Evolutionary conservation across 225 moss, liverwort and hornwort species (phyloP).

Genomic region (Rhytidiadelphus loreus): DNA sequence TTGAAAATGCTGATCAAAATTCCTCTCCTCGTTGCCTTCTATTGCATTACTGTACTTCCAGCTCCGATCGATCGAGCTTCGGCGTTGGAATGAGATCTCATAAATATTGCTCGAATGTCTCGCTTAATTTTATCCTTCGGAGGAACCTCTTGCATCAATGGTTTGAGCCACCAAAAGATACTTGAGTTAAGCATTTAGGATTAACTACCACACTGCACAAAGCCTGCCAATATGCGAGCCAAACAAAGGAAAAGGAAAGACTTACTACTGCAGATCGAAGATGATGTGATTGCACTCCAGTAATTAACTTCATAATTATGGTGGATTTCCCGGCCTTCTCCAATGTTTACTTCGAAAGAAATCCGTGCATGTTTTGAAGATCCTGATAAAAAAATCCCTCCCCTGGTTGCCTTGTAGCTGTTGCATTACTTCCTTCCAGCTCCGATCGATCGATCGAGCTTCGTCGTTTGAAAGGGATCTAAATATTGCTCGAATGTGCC

Average conservation of each 20-base stretch:
- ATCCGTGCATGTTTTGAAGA: not conserved
- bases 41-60: no score
- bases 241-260: not conserved
- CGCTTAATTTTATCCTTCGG: no score
- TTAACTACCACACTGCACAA: not conserved
- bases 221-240: not conserved
- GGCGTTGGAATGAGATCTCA: not conserved
- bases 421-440: no score
- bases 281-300: constrained; percentile 25
- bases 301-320: constrained; percentile 3
- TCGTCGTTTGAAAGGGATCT: not conserved
- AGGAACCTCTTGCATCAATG: no score
- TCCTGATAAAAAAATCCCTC: not conserved
- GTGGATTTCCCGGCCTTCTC: constrained; percentile 26
- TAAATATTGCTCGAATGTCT: no score
- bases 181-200: not conserved
- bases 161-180: not conserved
- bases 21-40: no score
- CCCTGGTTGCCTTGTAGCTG: no score
- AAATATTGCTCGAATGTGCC: no score
- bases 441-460: not conserved
- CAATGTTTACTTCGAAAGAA: not conserved
- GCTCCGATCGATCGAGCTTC: not conserved
- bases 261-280: not conserved
- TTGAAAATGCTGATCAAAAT: not conserved